Conservation (phyloP, 108 stramenopile genomes). For the Nitzschia putrida region DNA sequence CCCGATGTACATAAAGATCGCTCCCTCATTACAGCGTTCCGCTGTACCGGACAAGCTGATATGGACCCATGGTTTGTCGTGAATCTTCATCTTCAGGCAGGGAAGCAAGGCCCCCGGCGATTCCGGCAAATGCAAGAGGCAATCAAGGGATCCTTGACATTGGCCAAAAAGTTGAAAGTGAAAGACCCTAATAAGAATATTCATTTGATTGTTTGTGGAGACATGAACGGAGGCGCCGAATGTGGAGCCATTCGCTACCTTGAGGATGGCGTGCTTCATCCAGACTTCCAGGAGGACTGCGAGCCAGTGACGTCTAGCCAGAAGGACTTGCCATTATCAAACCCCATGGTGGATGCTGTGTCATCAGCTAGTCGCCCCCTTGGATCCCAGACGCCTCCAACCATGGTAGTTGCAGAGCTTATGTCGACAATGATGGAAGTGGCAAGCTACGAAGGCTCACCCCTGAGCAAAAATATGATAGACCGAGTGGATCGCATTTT, state of each 20-base stretch:
- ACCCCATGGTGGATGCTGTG: constrained; percentile 57
- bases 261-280: constrained; percentile 70
- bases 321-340: constrained; percentile 59
- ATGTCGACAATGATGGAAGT: constrained; percentile 72
- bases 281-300: constrained; percentile 81
- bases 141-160: constrained; percentile 66
- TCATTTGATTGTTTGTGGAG: constrained; percentile 80
- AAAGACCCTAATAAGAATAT: constrained; percentile 43
- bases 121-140: constrained; percentile 87
- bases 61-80: constrained; percentile 67
- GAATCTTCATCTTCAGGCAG: constrained; percentile 92
- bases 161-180: constrained; percentile 66
- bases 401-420: constrained; percentile 80
- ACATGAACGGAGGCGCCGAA: constrained; percentile 86
- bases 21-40: constrained; percentile 80
- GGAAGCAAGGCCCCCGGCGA: constrained; percentile 73
- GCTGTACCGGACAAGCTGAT: neutral
- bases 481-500: constrained; percentile 65
- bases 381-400: constrained; percentile 57
- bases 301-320: constrained; percentile 58
- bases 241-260: constrained; percentile 76
- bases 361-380: constrained; percentile 8
- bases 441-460: constrained; percentile 55
- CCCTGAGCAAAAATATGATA: constrained; percentile 51
- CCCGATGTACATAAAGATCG: constrained; percentile 89